A percentile compares a stretch with the other conserved stretches of the same genome.
Evolutionary conservation across 2,329 filamentous ascomycete genomes (phyloP).

Genomic region (Botryotinia calthae): DNA sequence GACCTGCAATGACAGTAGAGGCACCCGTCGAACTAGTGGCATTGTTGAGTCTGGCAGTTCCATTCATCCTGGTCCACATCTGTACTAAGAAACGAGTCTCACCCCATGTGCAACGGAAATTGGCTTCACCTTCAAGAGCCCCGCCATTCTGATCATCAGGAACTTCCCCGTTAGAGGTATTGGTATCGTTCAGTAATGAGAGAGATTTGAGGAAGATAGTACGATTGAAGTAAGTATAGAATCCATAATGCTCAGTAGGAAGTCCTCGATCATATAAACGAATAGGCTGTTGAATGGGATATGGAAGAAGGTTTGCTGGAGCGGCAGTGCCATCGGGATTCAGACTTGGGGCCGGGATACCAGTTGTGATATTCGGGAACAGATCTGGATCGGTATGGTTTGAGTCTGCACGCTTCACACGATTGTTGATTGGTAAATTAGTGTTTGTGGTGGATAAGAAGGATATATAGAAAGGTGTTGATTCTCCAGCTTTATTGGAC

Average conservation of each 20-base stretch:
- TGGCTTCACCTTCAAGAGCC: conserved; percentile 51
- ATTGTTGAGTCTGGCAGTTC: conserved; percentile 45
- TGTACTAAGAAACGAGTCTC: conserved; percentile 62
- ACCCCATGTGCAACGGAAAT: conserved; percentile 56
- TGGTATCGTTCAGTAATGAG: conserved; percentile 46
- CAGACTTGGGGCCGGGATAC: conserved; percentile 62
- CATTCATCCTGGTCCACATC: conserved; percentile 58
- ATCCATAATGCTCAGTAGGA: conserved; percentile 83
- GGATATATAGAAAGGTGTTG: conserved; percentile 85
- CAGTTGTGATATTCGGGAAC: conserved; percentile 46
- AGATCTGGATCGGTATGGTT: conserved; percentile 23
- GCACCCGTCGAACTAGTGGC: conserved; percentile 23
- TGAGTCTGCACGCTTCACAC: conserved; percentile 23
- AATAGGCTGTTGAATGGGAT: conserved; percentile 71
- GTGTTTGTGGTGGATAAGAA: conserved; percentile 53
- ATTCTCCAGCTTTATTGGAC: conserved; percentile 73
- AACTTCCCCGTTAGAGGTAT: conserved; percentile 42
- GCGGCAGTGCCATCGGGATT: conserved; percentile 69
- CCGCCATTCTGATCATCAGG: conserved; percentile 56
- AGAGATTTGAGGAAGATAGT: conserved; percentile 74
- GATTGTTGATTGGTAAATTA: conserved; percentile 34
- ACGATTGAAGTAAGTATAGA: conserved; percentile 89
- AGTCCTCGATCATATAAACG: conserved; percentile 81
- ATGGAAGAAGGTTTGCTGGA: conserved; percentile 68
- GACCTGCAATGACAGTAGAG: conserved; percentile 31